phyloP scores from a whole-genome alignment of 2,329 filamentous ascomycete species.

The Nakataea oryzae region DNA sequence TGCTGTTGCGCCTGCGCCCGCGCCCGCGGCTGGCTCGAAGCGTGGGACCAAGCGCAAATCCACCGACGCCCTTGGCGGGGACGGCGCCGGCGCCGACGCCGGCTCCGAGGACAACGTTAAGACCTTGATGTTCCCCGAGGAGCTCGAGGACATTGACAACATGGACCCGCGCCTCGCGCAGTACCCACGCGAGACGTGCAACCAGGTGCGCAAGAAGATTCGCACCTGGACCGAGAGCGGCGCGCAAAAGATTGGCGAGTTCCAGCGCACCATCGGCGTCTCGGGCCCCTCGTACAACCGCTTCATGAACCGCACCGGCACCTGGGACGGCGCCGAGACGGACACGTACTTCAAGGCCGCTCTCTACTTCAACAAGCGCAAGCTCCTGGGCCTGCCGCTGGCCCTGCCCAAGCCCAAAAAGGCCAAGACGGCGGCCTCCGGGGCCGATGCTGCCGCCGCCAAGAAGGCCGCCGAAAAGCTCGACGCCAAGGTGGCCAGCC shows the following conservation, averaged over 20 bases:
- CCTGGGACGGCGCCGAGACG: conserved; percentile 21
- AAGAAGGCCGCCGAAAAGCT: conserved; percentile 20
- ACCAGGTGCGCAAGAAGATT: conserved; percentile 12
- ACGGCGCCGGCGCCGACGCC: too few species aligned
- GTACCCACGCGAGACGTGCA: conserved; percentile 3
- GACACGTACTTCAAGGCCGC: conserved; percentile 24
- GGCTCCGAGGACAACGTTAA: neutral
- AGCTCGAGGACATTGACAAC: neutral
- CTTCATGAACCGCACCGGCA: conserved; percentile 39
- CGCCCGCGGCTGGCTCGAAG: neutral
- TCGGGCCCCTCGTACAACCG: conserved; percentile 26
- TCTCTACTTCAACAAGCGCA: conserved; percentile 38
- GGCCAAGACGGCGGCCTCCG: conserved; percentile 15
- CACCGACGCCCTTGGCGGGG: neutral
- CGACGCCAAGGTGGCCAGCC: neutral
- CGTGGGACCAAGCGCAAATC: conserved; percentile 4
- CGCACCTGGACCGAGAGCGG: conserved; percentile 37
- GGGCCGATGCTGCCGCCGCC: conserved; percentile 9
- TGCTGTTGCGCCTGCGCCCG: neutral
- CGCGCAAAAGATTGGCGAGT: conserved; percentile 37
- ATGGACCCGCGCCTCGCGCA: conserved; percentile 3
- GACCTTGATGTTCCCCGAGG: conserved; percentile 3
- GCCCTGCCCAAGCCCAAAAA: conserved; percentile 9
- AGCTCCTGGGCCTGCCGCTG: conserved; percentile 32
- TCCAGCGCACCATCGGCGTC: conserved; percentile 31